A percentile compares a stretch with the other conserved stretches of the same genome.
Evolutionary conservation across 1,284 basidiomycete species (phyloP).

Genomic region (Heterobasidion irregulare): DNA sequence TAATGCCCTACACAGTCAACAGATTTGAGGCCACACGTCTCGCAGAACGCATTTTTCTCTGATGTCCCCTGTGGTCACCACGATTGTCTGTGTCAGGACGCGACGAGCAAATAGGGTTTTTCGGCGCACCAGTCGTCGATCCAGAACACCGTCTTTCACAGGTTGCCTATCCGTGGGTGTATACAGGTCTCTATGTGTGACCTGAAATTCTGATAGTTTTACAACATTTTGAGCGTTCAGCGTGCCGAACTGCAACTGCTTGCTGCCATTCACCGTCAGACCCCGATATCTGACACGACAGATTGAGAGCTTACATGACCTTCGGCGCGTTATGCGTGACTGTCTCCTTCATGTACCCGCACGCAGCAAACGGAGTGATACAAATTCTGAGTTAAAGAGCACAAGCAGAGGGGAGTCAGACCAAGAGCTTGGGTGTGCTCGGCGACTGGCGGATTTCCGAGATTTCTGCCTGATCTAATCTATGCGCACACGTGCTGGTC

Average conservation of each 20-base stretch:
- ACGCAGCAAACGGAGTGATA: neutral
- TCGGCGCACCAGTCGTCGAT: conserved; percentile 72
- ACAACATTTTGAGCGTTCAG: conserved; percentile 91
- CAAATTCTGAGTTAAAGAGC: neutral
- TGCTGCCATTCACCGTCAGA: conserved; percentile 39
- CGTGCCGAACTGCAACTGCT: conserved; percentile 90
- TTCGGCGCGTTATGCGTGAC: conserved; percentile 86
- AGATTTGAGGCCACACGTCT: conserved; percentile 89
- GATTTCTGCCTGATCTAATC: neutral
- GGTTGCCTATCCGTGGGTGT: conserved; percentile 73
- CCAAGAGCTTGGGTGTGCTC: neutral
- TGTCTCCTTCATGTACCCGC: conserved; percentile 67
- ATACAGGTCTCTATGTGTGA: conserved; percentile 87
- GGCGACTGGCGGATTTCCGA: neutral
- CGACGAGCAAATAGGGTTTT: neutral
- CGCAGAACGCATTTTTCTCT: conserved; percentile 88
- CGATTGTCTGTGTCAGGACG: conserved; percentile 1
- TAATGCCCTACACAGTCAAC: conserved; percentile 98
- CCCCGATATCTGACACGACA: too few species aligned
- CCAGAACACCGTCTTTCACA: conserved; percentile 87
- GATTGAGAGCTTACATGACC: conserved; percentile 64
- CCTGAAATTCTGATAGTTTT: conserved; percentile 89
- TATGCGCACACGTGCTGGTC: neutral
- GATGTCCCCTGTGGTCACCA: conserved; percentile 71
- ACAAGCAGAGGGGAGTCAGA: neutral